These are phyloP conservation scores for Fusarium clavum DNA, from an alignment of 2,329 filamentous ascomycete species.

Conservation along the genomic window DNA sequence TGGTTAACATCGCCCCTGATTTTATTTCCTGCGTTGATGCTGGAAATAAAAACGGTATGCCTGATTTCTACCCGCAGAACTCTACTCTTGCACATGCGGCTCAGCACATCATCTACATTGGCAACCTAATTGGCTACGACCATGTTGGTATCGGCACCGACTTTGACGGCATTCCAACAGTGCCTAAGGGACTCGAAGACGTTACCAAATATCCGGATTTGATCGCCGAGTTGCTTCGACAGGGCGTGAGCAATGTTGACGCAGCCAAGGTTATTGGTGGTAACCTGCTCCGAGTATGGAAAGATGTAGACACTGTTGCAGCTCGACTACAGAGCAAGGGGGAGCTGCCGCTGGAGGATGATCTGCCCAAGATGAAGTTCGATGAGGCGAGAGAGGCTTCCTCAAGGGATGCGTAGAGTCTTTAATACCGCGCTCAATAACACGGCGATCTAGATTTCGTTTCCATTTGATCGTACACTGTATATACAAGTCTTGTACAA, in stretches of 20 bases:
- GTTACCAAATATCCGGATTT: conserved; percentile 85
- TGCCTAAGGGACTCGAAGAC: conserved; percentile 82
- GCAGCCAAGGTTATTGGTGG: conserved; percentile 80
- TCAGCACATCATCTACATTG: conserved; percentile 85
- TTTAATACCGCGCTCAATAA: background rate
- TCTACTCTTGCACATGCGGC: conserved; percentile 82
- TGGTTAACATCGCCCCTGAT: conserved; percentile 88
- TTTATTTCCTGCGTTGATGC: conserved; percentile 81
- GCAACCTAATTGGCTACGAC: conserved; percentile 83
- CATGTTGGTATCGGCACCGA: conserved; percentile 91
- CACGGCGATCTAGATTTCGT: conserved; percentile 19
- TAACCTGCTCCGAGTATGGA: conserved; percentile 88
- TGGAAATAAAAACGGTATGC: conserved; percentile 71
- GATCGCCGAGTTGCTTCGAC: conserved; percentile 77
- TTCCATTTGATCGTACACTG: conserved; percentile 46
- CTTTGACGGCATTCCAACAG: conserved; percentile 79
- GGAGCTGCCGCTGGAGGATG: conserved; percentile 65
- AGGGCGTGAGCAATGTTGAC: conserved; percentile 80
- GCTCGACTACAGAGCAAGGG: conserved; percentile 70
- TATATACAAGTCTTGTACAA: conserved; percentile 51
- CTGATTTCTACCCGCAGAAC: conserved; percentile 73
- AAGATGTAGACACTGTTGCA: conserved; percentile 79
- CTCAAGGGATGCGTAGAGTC: conserved; percentile 3
- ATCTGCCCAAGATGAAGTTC: conserved; percentile 45
- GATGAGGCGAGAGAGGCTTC: conserved; percentile 14